Evolutionary conservation across 345 rosid species (phyloP).

Genomic region (Citrus reticulata): DNA sequence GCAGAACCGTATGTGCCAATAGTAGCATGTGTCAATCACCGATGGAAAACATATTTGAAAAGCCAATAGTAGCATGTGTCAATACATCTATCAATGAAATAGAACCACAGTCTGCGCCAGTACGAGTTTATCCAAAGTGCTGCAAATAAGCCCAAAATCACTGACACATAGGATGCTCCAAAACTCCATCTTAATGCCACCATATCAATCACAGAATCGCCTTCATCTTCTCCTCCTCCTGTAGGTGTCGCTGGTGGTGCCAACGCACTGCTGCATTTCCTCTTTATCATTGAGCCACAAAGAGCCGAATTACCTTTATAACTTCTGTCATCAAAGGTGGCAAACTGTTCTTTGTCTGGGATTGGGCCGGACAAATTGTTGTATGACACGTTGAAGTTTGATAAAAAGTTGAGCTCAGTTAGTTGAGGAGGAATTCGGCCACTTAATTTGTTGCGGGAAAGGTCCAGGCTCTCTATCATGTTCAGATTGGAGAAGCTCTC

Average conservation of each 20-base stretch:
- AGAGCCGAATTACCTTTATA: background rate
- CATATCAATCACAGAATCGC: no score
- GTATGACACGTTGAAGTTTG: background rate
- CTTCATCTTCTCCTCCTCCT: no score
- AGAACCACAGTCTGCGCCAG: background rate
- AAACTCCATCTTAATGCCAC: no score
- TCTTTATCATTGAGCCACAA: no score
- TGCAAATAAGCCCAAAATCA: no score
- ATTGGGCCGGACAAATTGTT: background rate
- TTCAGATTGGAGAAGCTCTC: background rate
- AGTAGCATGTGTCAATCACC: background rate
- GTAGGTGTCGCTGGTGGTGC: no score
- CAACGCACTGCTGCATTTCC: background rate
- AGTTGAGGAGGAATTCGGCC: background rate
- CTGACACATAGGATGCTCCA: no score
- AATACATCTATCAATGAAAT: no score
- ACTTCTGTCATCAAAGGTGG: background rate
- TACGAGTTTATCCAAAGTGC: no score
- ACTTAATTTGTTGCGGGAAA: background rate
- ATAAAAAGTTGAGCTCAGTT: background rate
- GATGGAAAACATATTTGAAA: no score
- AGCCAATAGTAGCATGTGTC: background rate
- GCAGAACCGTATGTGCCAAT: no score
- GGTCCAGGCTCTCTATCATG: background rate
- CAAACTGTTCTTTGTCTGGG: background rate